These are phyloP conservation scores for Emergomyces africanus DNA, from an alignment of 2,329 filamentous ascomycete genomes.

Conservation along the genomic window DNA sequence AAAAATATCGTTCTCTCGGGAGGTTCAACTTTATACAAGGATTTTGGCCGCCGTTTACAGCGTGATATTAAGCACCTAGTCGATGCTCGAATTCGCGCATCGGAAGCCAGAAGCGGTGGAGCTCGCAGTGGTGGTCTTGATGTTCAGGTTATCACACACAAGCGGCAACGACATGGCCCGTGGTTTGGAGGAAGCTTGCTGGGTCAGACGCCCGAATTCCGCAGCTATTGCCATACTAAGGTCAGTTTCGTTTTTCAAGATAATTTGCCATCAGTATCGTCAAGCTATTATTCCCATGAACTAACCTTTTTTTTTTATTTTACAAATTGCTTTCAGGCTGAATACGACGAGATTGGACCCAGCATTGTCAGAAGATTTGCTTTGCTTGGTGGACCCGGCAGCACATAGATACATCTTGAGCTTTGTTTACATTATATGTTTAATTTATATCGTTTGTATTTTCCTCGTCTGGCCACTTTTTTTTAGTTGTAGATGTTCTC, in stretches of 20 bases:
- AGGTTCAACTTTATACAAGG: slow-evolving; percentile 95
- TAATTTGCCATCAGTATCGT: not conserved
- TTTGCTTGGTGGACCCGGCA: slow-evolving; percentile 77
- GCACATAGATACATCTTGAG: slow-evolving; percentile 22
- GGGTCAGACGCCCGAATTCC: slow-evolving; percentile 95
- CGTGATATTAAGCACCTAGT: slow-evolving; percentile 95
- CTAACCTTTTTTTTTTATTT: slow-evolving; percentile 4
- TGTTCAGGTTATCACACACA: slow-evolving; percentile 94
- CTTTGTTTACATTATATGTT: not conserved
- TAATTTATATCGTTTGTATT: not conserved
- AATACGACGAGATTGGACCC: slow-evolving; percentile 93
- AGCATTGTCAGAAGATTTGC: slow-evolving; percentile 93
- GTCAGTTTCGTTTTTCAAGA: slow-evolving; percentile 23
- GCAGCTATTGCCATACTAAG: slow-evolving; percentile 97
- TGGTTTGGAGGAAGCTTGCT: slow-evolving; percentile 98
- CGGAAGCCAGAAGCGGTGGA: slow-evolving; percentile 80
- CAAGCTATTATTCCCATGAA: not conserved
- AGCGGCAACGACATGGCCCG: slow-evolving; percentile 89
- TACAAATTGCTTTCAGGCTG: slow-evolving; percentile 18
- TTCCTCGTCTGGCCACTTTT: not conserved
- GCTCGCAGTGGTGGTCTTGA: slow-evolving; percentile 90
- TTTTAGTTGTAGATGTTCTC: not conserved
- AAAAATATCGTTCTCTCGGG: slow-evolving; percentile 99
- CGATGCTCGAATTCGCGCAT: slow-evolving; percentile 82
- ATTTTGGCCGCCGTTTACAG: slow-evolving; percentile 91